Evolutionary conservation across 768 basidiomycete species (phyloP).

Genomic region (Hydnomerulius pinastri): DNA sequence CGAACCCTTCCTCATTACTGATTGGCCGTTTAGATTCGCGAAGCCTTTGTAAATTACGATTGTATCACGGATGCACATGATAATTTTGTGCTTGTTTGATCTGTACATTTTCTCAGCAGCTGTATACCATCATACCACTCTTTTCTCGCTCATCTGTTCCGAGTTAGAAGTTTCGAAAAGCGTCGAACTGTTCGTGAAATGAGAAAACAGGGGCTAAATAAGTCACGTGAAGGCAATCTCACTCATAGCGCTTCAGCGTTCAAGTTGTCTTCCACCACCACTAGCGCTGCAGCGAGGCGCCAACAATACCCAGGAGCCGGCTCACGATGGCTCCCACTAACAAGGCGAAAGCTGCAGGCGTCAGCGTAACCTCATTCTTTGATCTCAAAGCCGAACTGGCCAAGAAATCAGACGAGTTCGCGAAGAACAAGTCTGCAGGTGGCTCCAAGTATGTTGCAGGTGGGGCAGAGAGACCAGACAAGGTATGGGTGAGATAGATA

Average conservation of each 20-base stretch:
- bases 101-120: neutral
- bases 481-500: conserved; percentile 44
- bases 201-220: too few species aligned
- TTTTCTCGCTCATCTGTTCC: too few species aligned
- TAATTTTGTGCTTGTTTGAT: conserved; percentile 53
- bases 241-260: neutral
- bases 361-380: conserved; percentile 77
- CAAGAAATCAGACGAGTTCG: conserved; percentile 56
- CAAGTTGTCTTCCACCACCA: neutral
- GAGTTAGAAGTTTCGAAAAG: too few species aligned
- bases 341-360: conserved; percentile 65
- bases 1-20: neutral
- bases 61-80: conserved; percentile 97
- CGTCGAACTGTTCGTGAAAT: too few species aligned
- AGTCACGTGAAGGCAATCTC: conserved; percentile 11
- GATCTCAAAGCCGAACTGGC: conserved; percentile 68
- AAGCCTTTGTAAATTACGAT: conserved; percentile 91
- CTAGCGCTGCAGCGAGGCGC: neutral
- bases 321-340: conserved; percentile 46
- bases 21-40: conserved; percentile 27
- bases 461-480: conserved; percentile 66
- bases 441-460: conserved; percentile 52
- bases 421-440: conserved; percentile 65
- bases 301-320: conserved; percentile 8
- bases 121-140: neutral